phyloP scores from a whole-genome alignment of 345 rosid genomes.

The Iberis pinnata region DNA sequence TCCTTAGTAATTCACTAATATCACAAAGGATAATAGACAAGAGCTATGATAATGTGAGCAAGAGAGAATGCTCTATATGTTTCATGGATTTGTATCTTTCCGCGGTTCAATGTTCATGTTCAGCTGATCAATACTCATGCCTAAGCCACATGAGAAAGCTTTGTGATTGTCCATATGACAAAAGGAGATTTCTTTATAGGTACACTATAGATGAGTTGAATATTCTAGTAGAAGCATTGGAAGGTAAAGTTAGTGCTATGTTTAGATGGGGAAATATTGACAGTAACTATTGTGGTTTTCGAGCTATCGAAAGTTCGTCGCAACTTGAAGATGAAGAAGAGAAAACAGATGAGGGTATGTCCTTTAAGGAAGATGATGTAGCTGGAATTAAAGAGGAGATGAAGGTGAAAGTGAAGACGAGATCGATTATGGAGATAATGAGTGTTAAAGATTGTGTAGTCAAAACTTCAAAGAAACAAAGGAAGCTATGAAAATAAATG shows the following conservation, averaged over 20 bases:
- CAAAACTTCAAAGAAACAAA: too few relatives aligned
- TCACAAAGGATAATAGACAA: constrained; percentile 42
- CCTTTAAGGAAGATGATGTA: constrained; percentile 19
- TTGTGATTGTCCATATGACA: constrained; percentile 53
- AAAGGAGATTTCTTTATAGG: constrained; percentile 46
- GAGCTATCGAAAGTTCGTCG: constrained; percentile 11
- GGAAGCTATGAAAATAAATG: too few relatives aligned
- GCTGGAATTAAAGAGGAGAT: constrained; percentile 26
- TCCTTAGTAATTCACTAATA: constrained; percentile 36
- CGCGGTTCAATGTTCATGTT: constrained; percentile 52
- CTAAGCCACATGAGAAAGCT: constrained; percentile 53
- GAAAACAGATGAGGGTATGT: background rate
- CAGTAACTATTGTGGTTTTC: constrained; percentile 15
- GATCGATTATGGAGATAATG: constrained; percentile 10
- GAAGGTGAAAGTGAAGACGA: constrained; percentile 23
- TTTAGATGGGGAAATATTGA: constrained; percentile 40
- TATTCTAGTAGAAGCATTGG: constrained; percentile 56
- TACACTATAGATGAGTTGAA: constrained; percentile 45
- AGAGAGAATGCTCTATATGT: constrained; percentile 52
- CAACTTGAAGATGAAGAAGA: constrained; percentile 16
- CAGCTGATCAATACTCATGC: constrained; percentile 45
- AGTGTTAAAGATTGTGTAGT: constrained; percentile 6
- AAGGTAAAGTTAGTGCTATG: constrained; percentile 41
- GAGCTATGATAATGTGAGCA: constrained; percentile 36
- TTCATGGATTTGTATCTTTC: constrained; percentile 59